These are phyloP conservation scores for Penicillium argentinense DNA, from an alignment of 495 filamentous ascomycete species.

Conservation along the genomic window DNA sequence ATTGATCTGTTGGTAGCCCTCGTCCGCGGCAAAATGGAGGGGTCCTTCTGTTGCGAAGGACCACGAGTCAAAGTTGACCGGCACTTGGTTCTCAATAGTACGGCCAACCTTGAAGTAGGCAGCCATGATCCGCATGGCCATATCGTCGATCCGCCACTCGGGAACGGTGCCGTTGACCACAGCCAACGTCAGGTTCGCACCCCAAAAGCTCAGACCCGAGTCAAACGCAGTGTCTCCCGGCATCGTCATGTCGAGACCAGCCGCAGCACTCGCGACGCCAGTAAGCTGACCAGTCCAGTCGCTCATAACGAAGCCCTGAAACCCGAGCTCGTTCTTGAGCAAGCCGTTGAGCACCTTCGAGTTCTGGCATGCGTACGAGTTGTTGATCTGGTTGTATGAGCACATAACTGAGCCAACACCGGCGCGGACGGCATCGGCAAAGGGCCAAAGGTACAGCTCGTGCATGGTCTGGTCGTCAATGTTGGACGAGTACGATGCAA, in stretches of 20 bases:
- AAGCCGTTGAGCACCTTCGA: slow-evolving; percentile 59
- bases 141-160: slow-evolving; percentile 50
- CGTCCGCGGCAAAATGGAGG: neutral
- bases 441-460: slow-evolving; percentile 81
- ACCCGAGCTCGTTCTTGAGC: slow-evolving; percentile 65
- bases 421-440: slow-evolving; percentile 62
- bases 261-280: slow-evolving; percentile 49
- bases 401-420: slow-evolving; percentile 66
- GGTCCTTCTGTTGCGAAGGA: no score
- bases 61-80: no score
- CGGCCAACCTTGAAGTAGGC: slow-evolving; percentile 43
- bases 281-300: slow-evolving; percentile 65
- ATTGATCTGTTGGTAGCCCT: slow-evolving; percentile 21
- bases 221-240: slow-evolving; percentile 36
- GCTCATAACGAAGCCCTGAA: slow-evolving; percentile 63
- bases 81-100: no score
- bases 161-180: slow-evolving; percentile 57
- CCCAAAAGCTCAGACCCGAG: slow-evolving; percentile 52
- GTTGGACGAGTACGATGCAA: slow-evolving; percentile 54
- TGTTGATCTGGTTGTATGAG: slow-evolving; percentile 67
- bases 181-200: slow-evolving; percentile 47
- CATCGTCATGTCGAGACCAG: slow-evolving; percentile 62
- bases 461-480: slow-evolving; percentile 72
- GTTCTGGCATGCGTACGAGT: slow-evolving; percentile 64
- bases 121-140: slow-evolving; percentile 54